phyloP scores from a whole-genome alignment of 2,329 filamentous ascomycete species.

The Drechslerella stenobrocha region DNA sequence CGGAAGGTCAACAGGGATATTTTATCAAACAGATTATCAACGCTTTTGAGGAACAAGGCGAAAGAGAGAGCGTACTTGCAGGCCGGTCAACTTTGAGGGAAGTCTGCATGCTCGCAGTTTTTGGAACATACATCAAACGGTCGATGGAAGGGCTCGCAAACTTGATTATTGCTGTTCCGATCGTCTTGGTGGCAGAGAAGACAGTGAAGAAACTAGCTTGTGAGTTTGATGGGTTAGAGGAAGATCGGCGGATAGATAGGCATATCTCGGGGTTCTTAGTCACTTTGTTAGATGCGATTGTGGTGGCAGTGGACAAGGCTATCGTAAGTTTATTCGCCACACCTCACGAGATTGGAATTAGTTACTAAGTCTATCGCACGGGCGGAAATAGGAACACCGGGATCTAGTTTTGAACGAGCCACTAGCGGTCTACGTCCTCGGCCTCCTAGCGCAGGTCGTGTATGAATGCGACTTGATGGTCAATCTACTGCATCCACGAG shows the following conservation, averaged over 20 bases:
- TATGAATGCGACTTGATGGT: slow-evolving; percentile 26
- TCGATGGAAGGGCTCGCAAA: slow-evolving; percentile 21
- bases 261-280: slow-evolving; percentile 30
- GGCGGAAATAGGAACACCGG: background rate
- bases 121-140: slow-evolving; percentile 18
- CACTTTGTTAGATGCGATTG: slow-evolving; percentile 21
- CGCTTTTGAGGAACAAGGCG: slow-evolving; percentile 53
- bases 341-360: too few relatives aligned
- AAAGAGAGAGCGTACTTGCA: slow-evolving; percentile 5
- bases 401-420: slow-evolving; percentile 12
- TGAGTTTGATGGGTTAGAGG: slow-evolving; percentile 35
- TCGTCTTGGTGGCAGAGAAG: slow-evolving; percentile 13
- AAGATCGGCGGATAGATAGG: slow-evolving; percentile 24
- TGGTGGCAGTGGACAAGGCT: slow-evolving; percentile 14
- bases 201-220: slow-evolving; percentile 11
- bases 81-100: slow-evolving; percentile 26
- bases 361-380: background rate
- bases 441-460: slow-evolving; percentile 11
- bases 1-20: slow-evolving; percentile 64
- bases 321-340: slow-evolving; percentile 5
- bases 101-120: slow-evolving; percentile 19
- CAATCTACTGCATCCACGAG: slow-evolving; percentile 17
- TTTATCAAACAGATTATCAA: slow-evolving; percentile 62
- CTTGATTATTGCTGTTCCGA: slow-evolving; percentile 25
- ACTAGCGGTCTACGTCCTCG: slow-evolving; percentile 17